A percentile compares a stretch with the other conserved stretches of the same genome.
Evolutionary conservation across 495 filamentous ascomycete genomes (phyloP).

Genomic region (Penicillium cinerascens): DNA sequence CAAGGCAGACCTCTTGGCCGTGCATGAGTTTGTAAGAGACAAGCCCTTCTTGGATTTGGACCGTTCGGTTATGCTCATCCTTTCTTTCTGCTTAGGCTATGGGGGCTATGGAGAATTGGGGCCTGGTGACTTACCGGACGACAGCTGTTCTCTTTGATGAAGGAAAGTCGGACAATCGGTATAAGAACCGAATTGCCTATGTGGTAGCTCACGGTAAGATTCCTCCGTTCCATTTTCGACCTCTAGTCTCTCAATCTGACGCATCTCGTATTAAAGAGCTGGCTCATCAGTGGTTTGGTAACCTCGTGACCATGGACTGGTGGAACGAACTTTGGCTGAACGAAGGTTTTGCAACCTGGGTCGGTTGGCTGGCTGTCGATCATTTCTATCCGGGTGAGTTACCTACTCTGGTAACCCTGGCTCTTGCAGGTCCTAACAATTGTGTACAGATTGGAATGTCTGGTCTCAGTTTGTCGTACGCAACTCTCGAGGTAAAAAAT

Average conservation of each 20-base stretch:
- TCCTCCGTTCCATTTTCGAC: background rate
- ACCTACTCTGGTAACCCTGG: background rate
- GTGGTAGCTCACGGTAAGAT: constrained; percentile 72
- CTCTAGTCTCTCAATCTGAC: constrained; percentile 3
- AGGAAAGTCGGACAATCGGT: constrained; percentile 79
- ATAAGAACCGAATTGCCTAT: constrained; percentile 88
- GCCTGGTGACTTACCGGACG: constrained; percentile 91
- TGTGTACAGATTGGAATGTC: constrained; percentile 72
- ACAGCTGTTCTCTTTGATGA: constrained; percentile 92
- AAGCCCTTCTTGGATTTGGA: background rate
- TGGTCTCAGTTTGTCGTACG: constrained; percentile 91
- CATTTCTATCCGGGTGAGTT: constrained; percentile 73
- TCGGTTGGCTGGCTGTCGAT: constrained; percentile 90
- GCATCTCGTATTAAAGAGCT: constrained; percentile 53
- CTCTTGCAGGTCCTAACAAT: background rate
- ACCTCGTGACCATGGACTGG: constrained; percentile 77
- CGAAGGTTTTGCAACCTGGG: constrained; percentile 97
- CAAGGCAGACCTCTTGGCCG: constrained; percentile 90
- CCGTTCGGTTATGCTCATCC: background rate
- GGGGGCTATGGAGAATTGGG: constrained; percentile 86
- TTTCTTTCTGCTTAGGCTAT: constrained; percentile 45
- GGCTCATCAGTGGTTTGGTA: constrained; percentile 98
- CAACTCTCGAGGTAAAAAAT: constrained; percentile 51
- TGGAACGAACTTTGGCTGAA: constrained; percentile 98
- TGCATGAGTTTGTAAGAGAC: constrained; percentile 84